Evolutionary conservation across 805 yeast species (phyloP).

Genomic region (Pichia eremophila): DNA sequence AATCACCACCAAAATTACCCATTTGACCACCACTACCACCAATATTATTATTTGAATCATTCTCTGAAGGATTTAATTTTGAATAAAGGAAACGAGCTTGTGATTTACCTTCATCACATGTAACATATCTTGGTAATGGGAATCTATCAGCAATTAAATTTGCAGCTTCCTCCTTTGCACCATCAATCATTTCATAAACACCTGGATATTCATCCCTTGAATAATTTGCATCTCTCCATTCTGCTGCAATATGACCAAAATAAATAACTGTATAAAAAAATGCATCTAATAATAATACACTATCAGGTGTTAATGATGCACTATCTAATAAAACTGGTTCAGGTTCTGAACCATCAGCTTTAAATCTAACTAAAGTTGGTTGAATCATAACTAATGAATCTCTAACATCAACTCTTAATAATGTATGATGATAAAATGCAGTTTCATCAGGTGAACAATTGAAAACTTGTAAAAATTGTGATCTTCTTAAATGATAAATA

Average conservation of each 20-base stretch:
- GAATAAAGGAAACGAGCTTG: conserved; percentile 96
- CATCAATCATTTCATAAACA: conserved; percentile 77
- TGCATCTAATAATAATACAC: conserved; percentile 82
- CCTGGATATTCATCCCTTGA: conserved; percentile 88
- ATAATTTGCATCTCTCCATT: conserved; percentile 93
- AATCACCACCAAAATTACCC: conserved; percentile 37
- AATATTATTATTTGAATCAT: conserved; percentile 26
- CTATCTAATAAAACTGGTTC: conserved; percentile 91
- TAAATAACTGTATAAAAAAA: conserved; percentile 93
- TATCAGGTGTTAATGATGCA: conserved; percentile 81
- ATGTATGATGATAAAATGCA: conserved; percentile 88
- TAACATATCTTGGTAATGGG: conserved; percentile 96
- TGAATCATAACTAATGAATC: conserved; percentile 95
- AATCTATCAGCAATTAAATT: conserved; percentile 84
- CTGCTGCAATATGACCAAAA: conserved; percentile 91
- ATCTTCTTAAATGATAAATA: conserved; percentile 89
- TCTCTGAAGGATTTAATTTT: conserved; percentile 88
- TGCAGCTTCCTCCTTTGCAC: conserved; percentile 88
- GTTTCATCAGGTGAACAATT: conserved; percentile 99
- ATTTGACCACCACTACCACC: conserved; percentile 37
- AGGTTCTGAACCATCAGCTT: conserved; percentile 71
- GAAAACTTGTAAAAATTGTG: conserved; percentile 92
- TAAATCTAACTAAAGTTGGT: conserved; percentile 85
- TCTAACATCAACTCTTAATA: conserved; percentile 83
- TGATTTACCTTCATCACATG: conserved; percentile 96